These are phyloP conservation scores for Venustampulla echinocandica DNA, from an alignment of 495 filamentous ascomycete genomes.

Conservation along the genomic window DNA sequence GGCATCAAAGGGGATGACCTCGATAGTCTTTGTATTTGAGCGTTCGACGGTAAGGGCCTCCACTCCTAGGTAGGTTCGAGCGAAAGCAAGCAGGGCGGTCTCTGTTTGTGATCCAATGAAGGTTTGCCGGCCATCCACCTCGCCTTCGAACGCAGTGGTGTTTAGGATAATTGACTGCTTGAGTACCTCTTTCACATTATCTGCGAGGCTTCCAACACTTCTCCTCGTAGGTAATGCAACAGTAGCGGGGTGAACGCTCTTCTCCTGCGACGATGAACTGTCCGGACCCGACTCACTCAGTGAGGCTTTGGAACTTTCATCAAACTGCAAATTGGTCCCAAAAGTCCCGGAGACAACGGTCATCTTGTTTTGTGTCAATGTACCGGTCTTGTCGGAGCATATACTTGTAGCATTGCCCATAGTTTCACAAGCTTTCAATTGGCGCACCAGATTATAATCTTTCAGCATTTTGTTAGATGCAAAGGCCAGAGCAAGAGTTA, in stretches of 20 bases:
- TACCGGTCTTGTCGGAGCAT: slow-evolving; percentile 94
- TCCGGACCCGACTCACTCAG: no score
- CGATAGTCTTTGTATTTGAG: slow-evolving; percentile 54
- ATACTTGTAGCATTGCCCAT: slow-evolving; percentile 95
- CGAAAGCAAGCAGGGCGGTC: slow-evolving; percentile 67
- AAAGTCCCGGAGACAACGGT: slow-evolving; percentile 69
- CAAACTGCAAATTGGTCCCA: slow-evolving; percentile 54
- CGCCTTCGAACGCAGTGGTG: slow-evolving; percentile 78
- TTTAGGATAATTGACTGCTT: slow-evolving; percentile 70
- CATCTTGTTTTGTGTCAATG: slow-evolving; percentile 88
- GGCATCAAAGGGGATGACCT: slow-evolving; percentile 77
- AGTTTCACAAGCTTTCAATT: slow-evolving; percentile 82
- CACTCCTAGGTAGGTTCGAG: slow-evolving; percentile 64
- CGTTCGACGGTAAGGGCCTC: slow-evolving; percentile 56
- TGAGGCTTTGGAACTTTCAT: no score
- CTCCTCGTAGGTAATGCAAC: slow-evolving; percentile 35
- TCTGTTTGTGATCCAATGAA: slow-evolving; percentile 87
- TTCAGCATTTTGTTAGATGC: slow-evolving; percentile 88
- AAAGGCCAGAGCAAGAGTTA: slow-evolving; percentile 89
- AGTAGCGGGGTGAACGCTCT: slow-evolving; percentile 18
- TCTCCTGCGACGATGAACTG: slow-evolving; percentile 17
- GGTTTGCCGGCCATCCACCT: slow-evolving; percentile 54
- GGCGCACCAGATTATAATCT: slow-evolving; percentile 84
- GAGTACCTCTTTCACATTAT: slow-evolving; percentile 51
- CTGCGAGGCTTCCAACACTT: slow-evolving; percentile 53